Conservation (phyloP, 331 rosid genomes). For the Malus hybrid region DNA sequence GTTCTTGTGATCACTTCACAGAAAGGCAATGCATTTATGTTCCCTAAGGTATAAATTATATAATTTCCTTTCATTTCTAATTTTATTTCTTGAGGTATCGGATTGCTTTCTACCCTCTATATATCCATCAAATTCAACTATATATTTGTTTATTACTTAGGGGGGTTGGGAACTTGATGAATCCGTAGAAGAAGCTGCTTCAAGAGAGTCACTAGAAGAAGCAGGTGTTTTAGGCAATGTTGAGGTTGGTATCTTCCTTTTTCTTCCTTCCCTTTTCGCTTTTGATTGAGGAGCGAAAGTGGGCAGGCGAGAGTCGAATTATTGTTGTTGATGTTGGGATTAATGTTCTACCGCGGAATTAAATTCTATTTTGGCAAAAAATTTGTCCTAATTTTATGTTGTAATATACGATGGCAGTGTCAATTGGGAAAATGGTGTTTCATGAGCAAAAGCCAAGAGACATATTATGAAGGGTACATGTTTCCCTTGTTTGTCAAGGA, state of each 20-base stretch:
- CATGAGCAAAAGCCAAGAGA: slow-evolving; percentile 79
- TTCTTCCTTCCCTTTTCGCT: neutral
- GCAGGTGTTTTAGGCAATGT: slow-evolving; percentile 85
- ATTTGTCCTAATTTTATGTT: neutral
- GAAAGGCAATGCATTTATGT: slow-evolving; percentile 69
- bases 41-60: slow-evolving; percentile 60
- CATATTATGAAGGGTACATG: slow-evolving; percentile 89
- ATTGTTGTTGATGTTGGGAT: neutral
- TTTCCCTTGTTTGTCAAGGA: slow-evolving; percentile 80
- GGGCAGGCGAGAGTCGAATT: neutral
- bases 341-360: neutral
- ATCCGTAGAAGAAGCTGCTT: slow-evolving; percentile 90
- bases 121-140: neutral
- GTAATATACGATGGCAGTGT: slow-evolving; percentile 31
- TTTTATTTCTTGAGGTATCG: neutral
- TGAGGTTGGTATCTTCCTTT: slow-evolving; percentile 38
- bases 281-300: neutral
- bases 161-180: slow-evolving; percentile 99
- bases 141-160: slow-evolving; percentile 16
- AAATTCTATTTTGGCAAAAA: neutral
- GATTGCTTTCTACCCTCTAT: neutral
- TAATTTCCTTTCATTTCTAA: too few relatives aligned
- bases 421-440: slow-evolving; percentile 87
- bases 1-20: slow-evolving; percentile 87
- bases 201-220: slow-evolving; percentile 87